phyloP scores from a whole-genome alignment of 2,329 filamentous ascomycete genomes.

The Fusarium oxysporum region DNA sequence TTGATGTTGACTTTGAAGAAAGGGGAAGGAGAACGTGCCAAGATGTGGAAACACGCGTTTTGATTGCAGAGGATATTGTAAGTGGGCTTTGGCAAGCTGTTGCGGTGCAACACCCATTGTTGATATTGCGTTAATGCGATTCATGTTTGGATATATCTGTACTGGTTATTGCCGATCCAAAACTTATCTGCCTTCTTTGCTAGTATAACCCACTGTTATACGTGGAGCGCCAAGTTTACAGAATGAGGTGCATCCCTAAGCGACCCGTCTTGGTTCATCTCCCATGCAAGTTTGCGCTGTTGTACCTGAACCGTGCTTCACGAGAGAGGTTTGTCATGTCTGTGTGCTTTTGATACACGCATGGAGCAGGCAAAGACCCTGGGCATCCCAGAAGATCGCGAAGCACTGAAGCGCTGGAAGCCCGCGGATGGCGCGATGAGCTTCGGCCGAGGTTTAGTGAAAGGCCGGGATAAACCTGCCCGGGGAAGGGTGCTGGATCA shows the following conservation, averaged over 20 bases:
- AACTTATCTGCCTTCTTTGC: background rate
- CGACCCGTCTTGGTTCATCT: conserved; percentile 18
- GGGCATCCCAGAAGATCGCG: conserved; percentile 22
- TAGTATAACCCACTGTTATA: conserved; percentile 3
- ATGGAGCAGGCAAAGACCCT: conserved; percentile 34
- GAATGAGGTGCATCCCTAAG: conserved; percentile 23
- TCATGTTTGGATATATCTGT: conserved; percentile 2
- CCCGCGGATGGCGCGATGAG: conserved; percentile 38
- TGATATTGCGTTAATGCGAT: background rate
- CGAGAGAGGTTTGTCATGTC: background rate
- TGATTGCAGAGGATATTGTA: conserved; percentile 27
- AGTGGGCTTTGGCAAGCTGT: conserved; percentile 19
- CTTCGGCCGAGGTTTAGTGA: conserved; percentile 37
- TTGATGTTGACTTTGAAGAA: conserved; percentile 2
- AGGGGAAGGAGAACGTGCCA: conserved; percentile 12
- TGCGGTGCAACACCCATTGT: conserved; percentile 11
- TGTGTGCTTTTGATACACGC: conserved; percentile 11
- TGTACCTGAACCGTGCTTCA: conserved; percentile 27
- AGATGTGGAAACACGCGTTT: conserved; percentile 30
- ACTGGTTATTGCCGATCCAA: background rate
- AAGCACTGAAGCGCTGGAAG: conserved; percentile 24
- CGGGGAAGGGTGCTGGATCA: conserved; percentile 6
- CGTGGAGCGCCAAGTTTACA: conserved; percentile 3
- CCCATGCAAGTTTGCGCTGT: conserved; percentile 15
- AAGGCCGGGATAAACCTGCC: conserved; percentile 16